Conservation (phyloP, 2,329 filamentous ascomycete genomes). For the Penicillium hesseltinei region DNA sequence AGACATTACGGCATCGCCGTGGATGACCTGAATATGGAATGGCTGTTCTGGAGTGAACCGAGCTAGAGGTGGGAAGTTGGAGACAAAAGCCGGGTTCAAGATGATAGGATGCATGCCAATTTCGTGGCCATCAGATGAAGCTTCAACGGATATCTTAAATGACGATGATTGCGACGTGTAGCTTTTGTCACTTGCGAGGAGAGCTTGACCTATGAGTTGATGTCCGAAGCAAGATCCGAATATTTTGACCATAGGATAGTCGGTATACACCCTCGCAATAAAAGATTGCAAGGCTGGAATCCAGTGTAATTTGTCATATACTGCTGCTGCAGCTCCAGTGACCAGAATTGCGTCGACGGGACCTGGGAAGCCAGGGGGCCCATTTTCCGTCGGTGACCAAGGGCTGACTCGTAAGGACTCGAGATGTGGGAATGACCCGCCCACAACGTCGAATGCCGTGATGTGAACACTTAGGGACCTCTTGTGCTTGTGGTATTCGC, state of each 20-base stretch:
- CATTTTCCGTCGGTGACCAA: neutral
- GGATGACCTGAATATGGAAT: constrained; percentile 30
- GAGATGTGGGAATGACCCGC: constrained; percentile 23
- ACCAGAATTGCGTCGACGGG: constrained; percentile 27
- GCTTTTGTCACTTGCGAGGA: constrained; percentile 13
- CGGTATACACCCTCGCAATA: constrained; percentile 18
- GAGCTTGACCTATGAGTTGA: constrained; percentile 26
- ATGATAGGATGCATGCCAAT: constrained; percentile 24
- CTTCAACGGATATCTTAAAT: constrained; percentile 18
- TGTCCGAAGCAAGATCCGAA: constrained; percentile 31
- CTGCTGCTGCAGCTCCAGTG: constrained; percentile 24
- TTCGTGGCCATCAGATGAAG: constrained; percentile 25
- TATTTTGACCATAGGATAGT: constrained; percentile 25
- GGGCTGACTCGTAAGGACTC: constrained; percentile 16
- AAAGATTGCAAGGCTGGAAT: constrained; percentile 17
- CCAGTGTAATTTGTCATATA: constrained; percentile 22
- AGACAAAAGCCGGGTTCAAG: constrained; percentile 17
- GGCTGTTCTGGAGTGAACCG: neutral
- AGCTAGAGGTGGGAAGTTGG: constrained; percentile 1
- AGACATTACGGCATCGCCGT: constrained; percentile 29
- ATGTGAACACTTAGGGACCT: constrained; percentile 20
- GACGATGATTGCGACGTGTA: neutral
- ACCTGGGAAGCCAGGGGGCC: neutral
- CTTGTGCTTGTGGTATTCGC: neutral
- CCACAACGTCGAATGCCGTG: constrained; percentile 30